phyloP scores from a whole-genome alignment of 169 alveolate species.

The Plasmodium gallinaceum region DNA sequence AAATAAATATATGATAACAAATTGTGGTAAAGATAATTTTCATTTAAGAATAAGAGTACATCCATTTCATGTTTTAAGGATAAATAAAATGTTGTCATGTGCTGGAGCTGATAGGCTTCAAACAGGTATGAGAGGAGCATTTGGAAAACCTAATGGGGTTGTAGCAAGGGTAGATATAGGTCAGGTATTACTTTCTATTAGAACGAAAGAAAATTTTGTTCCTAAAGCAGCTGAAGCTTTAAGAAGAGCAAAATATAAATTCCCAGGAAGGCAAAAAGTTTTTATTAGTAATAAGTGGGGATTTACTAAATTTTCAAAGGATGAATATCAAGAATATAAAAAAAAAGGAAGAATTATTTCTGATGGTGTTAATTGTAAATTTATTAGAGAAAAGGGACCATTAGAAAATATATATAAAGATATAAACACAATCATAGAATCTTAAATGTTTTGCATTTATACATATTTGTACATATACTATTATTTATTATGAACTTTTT shows the following conservation, averaged over 20 bases:
- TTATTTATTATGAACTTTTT: background rate
- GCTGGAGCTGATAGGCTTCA: conserved; percentile 99
- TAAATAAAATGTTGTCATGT: conserved; percentile 99
- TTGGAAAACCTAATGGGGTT: conserved; percentile 98
- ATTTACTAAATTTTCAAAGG: conserved; percentile 96
- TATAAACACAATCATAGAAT: conserved; percentile 44
- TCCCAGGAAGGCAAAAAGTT: conserved; percentile 99
- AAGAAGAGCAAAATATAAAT: conserved; percentile 98
- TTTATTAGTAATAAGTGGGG: conserved; percentile 98
- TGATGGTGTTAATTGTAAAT: conserved; percentile 92
- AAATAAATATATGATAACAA: conserved; percentile 97
- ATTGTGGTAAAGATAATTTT: conserved; percentile 98
- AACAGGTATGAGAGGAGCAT: conserved; percentile 99
- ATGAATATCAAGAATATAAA: conserved; percentile 94
- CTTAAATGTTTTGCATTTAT: conserved; percentile 18
- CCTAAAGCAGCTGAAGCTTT: conserved; percentile 95
- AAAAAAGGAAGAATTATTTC: conserved; percentile 94
- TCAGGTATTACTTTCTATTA: conserved; percentile 95
- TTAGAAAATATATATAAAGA: conserved; percentile 81
- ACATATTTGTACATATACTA: background rate
- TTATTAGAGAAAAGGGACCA: conserved; percentile 88
- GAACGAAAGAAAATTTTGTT: conserved; percentile 92
- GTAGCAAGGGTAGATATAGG: conserved; percentile 98
- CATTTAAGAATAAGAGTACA: conserved; percentile 99
- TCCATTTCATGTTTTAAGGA: conserved; percentile 99